Conservation (phyloP, 2,329 filamentous ascomycete genomes). For the Cucurbitaria berberidis region DNA sequence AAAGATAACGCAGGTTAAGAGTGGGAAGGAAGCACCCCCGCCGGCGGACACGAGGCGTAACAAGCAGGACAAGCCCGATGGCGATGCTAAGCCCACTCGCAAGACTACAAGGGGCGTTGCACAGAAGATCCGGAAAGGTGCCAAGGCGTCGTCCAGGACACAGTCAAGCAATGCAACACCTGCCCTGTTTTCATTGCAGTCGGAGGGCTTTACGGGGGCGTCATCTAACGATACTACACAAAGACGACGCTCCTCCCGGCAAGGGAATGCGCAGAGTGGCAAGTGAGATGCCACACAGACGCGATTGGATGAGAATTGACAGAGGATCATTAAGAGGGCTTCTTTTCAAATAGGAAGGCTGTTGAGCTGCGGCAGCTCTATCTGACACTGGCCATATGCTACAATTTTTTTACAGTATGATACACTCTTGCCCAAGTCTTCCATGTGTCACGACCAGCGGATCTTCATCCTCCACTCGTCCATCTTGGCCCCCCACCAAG, state of each 20-base stretch:
- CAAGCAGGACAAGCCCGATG: not conserved
- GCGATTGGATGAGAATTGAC: no score
- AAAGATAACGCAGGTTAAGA: not conserved
- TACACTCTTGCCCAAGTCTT: not conserved
- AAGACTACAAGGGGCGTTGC: constrained; percentile 9
- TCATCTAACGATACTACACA: not conserved
- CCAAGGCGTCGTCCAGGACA: not conserved
- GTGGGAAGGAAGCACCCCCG: not conserved
- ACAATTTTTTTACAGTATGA: not conserved
- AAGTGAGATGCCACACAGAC: not conserved
- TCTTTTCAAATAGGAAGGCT: not conserved
- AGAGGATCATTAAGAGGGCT: no score
- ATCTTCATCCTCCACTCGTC: constrained; percentile 49
- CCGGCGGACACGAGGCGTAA: not conserved
- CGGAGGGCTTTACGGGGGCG: not conserved
- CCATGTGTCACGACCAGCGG: constrained; percentile 31
- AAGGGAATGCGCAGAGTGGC: not conserved
- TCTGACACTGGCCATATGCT: not conserved
- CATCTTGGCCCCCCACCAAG: constrained; percentile 43
- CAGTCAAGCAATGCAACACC: not conserved
- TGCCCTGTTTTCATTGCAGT: not conserved
- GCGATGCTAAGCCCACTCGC: not conserved
- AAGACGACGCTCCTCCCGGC: constrained; percentile 3
- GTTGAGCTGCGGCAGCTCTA: not conserved
- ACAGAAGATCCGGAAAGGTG: constrained; percentile 7